Base-by-base conservation (phyloP, 2,329 filamentous ascomycete genomes). In the Paracoccidioides brasiliensis region DNA sequence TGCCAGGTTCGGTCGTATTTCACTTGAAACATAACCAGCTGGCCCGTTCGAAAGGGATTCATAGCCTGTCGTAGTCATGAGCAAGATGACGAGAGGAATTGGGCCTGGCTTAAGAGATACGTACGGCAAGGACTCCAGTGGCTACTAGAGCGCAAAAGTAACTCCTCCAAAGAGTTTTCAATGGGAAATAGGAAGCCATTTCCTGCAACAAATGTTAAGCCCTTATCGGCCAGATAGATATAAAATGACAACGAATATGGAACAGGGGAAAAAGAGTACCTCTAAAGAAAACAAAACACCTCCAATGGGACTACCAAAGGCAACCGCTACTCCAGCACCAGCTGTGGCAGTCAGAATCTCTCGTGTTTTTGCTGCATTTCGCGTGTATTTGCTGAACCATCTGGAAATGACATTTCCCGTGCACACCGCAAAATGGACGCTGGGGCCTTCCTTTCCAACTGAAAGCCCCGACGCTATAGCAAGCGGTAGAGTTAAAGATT, bases 11-110 rank as follows among this genome's bases (percentile, higher is more conserved):
- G 85, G 70, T 97, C 91, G 67, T 98, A 98, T 64, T 83, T 83
- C 65, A 98, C 91, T 65, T 95, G 90, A 71, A 98, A 98, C 91
- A 98, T 97, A 80, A 98, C 93, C 44, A 98, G 79, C 67, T 98
- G 93, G 22, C 93, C 93, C 0, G 93, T 97, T 53, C 93, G 79
- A 72, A 98, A 98, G 28, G 93, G 93, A 64, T 98, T 98, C 88
- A 98, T 95, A 57, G 88, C 88, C 76, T 80, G 57, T 3, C 8
- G 32, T 41, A 32, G 22, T 32, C 22, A 14, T 48, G 9, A 35
- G 45, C 37, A 37, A 30, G 35, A 10, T 33, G 12, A 40, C 8
- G 37, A 35, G 14, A 43, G 28, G 3, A 32, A 32, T 10, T 12
- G 30, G 4, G n/a, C 4, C 30, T 9, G 3, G 5, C 8, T 28